Evolutionary conservation across 495 filamentous ascomycete genomes (phyloP), one percentile per base, ranked within the genome.

Genomic region (Penicillium turbatum): DNA sequence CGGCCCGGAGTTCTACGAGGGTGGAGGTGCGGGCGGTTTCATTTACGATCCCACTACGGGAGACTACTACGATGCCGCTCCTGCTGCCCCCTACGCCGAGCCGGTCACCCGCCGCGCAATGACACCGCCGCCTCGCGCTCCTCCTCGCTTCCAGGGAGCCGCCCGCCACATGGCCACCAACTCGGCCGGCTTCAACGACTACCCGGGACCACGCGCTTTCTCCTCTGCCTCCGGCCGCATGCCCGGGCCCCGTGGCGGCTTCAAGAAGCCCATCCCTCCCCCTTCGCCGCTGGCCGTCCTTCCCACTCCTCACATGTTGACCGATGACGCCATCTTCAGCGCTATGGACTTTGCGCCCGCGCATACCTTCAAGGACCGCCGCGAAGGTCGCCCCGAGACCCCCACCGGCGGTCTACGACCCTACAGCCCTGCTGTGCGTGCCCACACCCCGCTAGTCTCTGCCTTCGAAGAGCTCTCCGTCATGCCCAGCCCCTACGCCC

Each of bases 321-420:
- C 78, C 66, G 90, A 96, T 55, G 93, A 97, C 64, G 79, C 84
- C 2, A 86, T 92, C 50, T 76, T 86, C 53, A 70, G 80, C 50
- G 76, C 92, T 2, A 82, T 86, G 40, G 95, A 96, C 43, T 97
- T 95, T 69, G 93, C 95, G 0, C 93, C 93, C 29, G 89, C 86
- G 0, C 74, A 80, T 21, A 79, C 75, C 7, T 85, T 83, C 70
- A 79, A 78, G 49, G 86, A 90, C 24, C 82, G 81, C 37, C 79
- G 78, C 53, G 79, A 79, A 50, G 90, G 91, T 41, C 83, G 87
- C 37, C 86, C 91, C 6, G 87, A 91, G 47, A 92, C 88, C 55
- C 91, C 92, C 13, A 71, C 83, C 16, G 91, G 92, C 34, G 87
- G 88, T 47, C 69, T 82, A 32, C 76, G 82, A 19, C 85, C 90